Evolutionary conservation across 2,329 filamentous ascomycete genomes (phyloP).

Genomic region (Aspergillus vadensis): DNA sequence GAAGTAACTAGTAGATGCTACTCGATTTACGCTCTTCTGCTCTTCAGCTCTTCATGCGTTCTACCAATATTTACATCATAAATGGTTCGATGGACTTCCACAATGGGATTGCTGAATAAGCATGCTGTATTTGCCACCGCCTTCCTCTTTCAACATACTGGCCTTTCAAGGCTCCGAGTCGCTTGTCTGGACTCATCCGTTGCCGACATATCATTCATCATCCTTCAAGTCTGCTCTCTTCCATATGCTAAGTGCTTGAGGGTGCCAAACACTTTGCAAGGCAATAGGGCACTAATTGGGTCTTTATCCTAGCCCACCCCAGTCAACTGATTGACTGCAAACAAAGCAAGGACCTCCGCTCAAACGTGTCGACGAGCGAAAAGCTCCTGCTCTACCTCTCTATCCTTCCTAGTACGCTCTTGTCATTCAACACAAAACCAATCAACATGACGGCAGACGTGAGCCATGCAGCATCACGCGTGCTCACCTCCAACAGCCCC

Average conservation of each 20-base stretch:
- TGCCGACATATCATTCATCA: neutral
- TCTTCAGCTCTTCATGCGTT: neutral
- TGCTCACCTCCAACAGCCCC: slow-evolving; percentile 39
- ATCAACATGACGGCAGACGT: slow-evolving; percentile 39
- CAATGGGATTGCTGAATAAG: slow-evolving; percentile 5
- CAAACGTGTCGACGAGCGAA: neutral
- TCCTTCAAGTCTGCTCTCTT: neutral
- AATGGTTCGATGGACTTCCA: slow-evolving; percentile 1
- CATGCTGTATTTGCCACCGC: slow-evolving; percentile 15
- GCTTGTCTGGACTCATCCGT: neutral
- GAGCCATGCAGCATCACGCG: slow-evolving; percentile 33
- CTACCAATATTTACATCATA: neutral
- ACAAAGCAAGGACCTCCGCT: neutral
- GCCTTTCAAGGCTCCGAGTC: neutral
- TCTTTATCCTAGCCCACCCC: neutral
- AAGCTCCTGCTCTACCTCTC: neutral
- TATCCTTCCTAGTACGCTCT: neutral
- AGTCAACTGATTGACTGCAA: neutral
- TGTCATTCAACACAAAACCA: neutral
- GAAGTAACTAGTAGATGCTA: neutral
- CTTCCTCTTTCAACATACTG: slow-evolving; percentile 11
- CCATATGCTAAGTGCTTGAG: neutral
- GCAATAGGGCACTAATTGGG: neutral
- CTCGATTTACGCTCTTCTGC: neutral
- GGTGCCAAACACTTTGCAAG: neutral